These are phyloP conservation scores for Cercospora zeae-maydis DNA, from an alignment of 2,329 filamentous ascomycete genomes.

Conservation along the genomic window DNA sequence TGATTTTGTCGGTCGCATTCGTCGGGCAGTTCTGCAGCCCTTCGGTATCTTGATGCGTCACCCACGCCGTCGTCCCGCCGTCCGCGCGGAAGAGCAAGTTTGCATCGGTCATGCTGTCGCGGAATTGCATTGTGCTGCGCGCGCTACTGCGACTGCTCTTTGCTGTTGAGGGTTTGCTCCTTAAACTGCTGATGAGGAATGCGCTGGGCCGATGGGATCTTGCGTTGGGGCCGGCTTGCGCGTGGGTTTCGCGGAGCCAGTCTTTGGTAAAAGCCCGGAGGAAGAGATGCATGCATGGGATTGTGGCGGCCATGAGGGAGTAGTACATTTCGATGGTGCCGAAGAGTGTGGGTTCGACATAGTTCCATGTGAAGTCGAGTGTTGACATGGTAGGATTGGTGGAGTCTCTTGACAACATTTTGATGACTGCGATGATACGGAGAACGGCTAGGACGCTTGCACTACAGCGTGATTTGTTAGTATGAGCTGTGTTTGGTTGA, in stretches of 20 bases:
- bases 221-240: conserved; percentile 13
- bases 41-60: conserved; percentile 13
- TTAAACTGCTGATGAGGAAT: background rate
- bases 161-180: conserved; percentile 10
- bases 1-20: conserved; percentile 19
- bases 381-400: background rate
- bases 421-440: conserved; percentile 15
- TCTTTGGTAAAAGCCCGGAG: conserved; percentile 18
- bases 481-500: background rate
- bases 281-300: conserved; percentile 23
- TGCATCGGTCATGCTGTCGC: conserved; percentile 10
- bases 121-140: conserved; percentile 3
- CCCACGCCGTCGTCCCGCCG: conserved; percentile 10
- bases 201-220: conserved; percentile 5
- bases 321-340: conserved; percentile 20
- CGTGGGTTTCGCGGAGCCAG: conserved; percentile 14
- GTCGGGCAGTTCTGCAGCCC: conserved; percentile 6
- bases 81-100: conserved; percentile 8
- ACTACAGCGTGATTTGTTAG: background rate
- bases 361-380: conserved; percentile 17
- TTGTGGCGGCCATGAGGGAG: conserved; percentile 19
- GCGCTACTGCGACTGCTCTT: conserved; percentile 4
- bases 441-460: conserved; percentile 11
- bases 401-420: conserved; percentile 5
- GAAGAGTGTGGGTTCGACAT: conserved; percentile 12